phyloP scores from a whole-genome alignment of 2,329 filamentous ascomycete species.

The Pochonia chlamydosporia region DNA sequence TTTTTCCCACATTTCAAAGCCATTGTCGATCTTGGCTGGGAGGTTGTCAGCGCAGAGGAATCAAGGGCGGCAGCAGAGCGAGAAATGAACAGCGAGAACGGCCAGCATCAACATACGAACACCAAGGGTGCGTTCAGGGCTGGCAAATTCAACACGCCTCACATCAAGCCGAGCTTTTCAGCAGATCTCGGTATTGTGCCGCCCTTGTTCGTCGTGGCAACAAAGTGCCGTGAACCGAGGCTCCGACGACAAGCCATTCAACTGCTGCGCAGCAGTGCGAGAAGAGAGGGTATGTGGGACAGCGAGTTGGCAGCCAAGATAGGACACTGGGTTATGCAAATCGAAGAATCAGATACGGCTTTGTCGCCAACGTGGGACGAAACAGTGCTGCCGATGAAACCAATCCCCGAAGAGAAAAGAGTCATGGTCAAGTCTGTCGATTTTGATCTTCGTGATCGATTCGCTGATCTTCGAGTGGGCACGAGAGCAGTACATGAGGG shows the following conservation, averaged over 20 bases:
- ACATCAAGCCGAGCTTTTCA: conserved; percentile 58
- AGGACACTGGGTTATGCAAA: conserved; percentile 46
- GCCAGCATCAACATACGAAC: conserved; percentile 25
- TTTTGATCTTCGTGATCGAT: conserved; percentile 48
- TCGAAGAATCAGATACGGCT: conserved; percentile 42
- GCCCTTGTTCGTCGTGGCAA: conserved; percentile 60
- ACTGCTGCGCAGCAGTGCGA: conserved; percentile 52
- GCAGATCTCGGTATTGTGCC: conserved; percentile 60
- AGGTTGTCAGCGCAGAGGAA: conserved; percentile 56
- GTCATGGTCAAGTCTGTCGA: conserved; percentile 52
- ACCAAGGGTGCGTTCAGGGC: conserved; percentile 31
- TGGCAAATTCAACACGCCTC: conserved; percentile 37
- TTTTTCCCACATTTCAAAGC: conserved; percentile 45
- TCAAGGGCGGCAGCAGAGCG: conserved; percentile 39
- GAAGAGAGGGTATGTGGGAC: conserved; percentile 66
- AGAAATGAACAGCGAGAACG: conserved; percentile 38
- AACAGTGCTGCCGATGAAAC: conserved; percentile 8
- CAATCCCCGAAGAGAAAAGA: conserved; percentile 46
- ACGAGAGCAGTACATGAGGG: conserved; percentile 44
- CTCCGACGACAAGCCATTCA: conserved; percentile 56
- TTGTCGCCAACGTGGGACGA: neutral
- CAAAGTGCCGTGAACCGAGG: conserved; percentile 54
- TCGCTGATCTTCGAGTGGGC: conserved; percentile 47
- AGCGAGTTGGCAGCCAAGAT: conserved; percentile 52
- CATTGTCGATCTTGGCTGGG: conserved; percentile 52